Evolutionary conservation across 352 stramenopile species (phyloP).

Genomic region (Pythium phragmitis): DNA sequence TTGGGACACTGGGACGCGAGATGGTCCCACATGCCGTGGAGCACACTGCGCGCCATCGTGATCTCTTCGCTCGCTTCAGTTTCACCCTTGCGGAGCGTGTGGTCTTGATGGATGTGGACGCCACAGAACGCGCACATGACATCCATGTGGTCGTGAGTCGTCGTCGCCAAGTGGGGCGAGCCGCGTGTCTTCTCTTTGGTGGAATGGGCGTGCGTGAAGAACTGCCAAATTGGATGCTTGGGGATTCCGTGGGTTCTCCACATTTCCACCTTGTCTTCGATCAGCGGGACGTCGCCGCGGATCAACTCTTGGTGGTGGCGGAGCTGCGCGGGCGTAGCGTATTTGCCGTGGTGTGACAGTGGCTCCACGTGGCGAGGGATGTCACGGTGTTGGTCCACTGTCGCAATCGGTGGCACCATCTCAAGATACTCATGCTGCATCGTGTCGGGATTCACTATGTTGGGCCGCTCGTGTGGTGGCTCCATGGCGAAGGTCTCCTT

Average conservation of each 20-base stretch:
- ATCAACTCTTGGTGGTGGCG: constrained; percentile 10
- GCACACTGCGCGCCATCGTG: constrained; percentile 6
- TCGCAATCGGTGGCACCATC: constrained; percentile 15
- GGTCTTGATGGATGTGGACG: constrained; percentile 6
- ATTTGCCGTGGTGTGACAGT: neutral
- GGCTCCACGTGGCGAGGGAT: neutral
- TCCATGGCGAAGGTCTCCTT: neutral
- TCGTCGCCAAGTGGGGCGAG: constrained; percentile 8
- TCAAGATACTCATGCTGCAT: constrained; percentile 16
- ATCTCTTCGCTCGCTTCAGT: constrained; percentile 10
- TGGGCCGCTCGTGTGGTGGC: neutral
- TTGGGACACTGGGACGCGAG: constrained; percentile 5
- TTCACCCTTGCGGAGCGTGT: constrained; percentile 11
- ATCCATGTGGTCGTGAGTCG: neutral
- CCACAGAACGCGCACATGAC: constrained; percentile 20
- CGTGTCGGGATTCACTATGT: neutral
- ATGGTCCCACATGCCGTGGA: constrained; percentile 24
- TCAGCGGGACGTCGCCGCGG: constrained; percentile 4
- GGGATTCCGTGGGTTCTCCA: constrained; percentile 6
- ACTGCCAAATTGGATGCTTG: constrained; percentile 23
- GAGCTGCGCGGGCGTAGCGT: neutral
- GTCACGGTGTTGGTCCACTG: constrained; percentile 13
- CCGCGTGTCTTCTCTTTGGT: neutral
- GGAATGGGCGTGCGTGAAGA: constrained; percentile 13
- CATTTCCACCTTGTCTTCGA: constrained; percentile 17